Base-by-base conservation (phyloP, 1,139 yeast species). In the Lipomyces yarrowii region DNA sequence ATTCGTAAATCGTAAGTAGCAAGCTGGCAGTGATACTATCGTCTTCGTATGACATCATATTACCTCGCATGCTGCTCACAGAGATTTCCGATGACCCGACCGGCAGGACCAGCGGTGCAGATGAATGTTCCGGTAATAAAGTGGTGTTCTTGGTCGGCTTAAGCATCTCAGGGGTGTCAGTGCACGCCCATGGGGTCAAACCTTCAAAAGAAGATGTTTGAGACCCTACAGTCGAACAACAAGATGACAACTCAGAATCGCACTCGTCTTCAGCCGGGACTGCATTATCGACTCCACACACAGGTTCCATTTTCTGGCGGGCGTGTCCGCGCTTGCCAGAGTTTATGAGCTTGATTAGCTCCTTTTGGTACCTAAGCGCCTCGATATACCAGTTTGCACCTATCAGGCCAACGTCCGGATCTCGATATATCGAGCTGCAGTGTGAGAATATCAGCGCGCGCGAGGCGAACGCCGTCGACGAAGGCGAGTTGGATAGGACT, bases 1-100 rank as follows among this genome's bases (percentile, higher is more conserved):
- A 33, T 52, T 64, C 67, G 57, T 59, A 64, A 18, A 64, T 59
- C 10, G 65, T 18, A 13, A 64, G 59, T 11, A 64, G 58, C 61
- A 64, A 51, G 46, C 65, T 63, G 1, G 62, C 67, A 5, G 53
- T 39, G 32, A 64, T 48, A 5, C 58, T 46, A 39, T 64, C 67
- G 51, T 64, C 63, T 46, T 64, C 63, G 26, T n/a, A 26, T 3
- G 62, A 58, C 21, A 64, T 59, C 15, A 39, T 35, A 35, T 64
- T 64, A 7, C 67, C 67, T n/a, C 63, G 58, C 63, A 60, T 55
- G 10, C 48, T 46, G 30, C 48, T 46, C 35, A 59, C 33, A 18
- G 23, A 13, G 23, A 21, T 39, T 3, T 5, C 39, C n/a, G 23
- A 2, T 23, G 15, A 21, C 13, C 32, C 23, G 13, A 2, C 18